Percentiles rank a stretch among this genome's conserved stretches.
These are phyloP conservation scores for Parathielavia appendiculata DNA, from an alignment of 495 filamentous ascomycete species.

Conservation along the genomic window DNA sequence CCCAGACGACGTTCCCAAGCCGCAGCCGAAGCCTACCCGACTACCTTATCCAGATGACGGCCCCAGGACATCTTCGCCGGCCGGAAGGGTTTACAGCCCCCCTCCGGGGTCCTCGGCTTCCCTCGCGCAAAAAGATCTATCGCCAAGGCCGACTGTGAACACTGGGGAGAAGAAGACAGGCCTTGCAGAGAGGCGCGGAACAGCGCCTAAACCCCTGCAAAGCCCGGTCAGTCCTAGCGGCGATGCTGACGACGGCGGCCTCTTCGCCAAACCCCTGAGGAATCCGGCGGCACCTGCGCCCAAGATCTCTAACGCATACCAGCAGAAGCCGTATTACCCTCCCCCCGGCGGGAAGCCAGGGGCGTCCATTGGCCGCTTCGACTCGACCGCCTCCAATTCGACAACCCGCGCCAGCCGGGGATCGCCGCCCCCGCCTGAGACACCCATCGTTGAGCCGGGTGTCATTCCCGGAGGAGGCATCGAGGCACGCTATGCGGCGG, in stretches of 20 bases:
- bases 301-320: constrained; percentile 43
- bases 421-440: constrained; percentile 92
- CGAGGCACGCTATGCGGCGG: constrained; percentile 82
- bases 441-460: constrained; percentile 72
- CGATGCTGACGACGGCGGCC: constrained; percentile 45
- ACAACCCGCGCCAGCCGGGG: constrained; percentile 89
- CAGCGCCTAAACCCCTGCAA: constrained; percentile 63
- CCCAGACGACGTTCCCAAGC: constrained; percentile 59
- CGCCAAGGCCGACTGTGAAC: constrained; percentile 41
- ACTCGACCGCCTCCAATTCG: constrained; percentile 83
- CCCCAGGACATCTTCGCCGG: constrained; percentile 30
- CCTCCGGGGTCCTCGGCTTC: constrained; percentile 34
- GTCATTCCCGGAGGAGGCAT: constrained; percentile 70
- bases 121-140: constrained; percentile 35
- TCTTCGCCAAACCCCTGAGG: constrained; percentile 56
- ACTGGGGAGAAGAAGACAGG: constrained; percentile 49
- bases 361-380: constrained; percentile 66
- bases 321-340: constrained; percentile 47
- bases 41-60: constrained; percentile 76
- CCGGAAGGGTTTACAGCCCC: constrained; percentile 34
- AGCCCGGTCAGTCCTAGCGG: constrained; percentile 65
- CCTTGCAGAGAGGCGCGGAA: constrained; percentile 67
- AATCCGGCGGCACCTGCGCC: constrained; percentile 30
- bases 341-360: constrained; percentile 38
- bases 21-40: constrained; percentile 27